Evolutionary conservation across 768 basidiomycete species (phyloP), one percentile per base, ranked within the genome.

Genomic region (Gautieria morchelliformis): DNA sequence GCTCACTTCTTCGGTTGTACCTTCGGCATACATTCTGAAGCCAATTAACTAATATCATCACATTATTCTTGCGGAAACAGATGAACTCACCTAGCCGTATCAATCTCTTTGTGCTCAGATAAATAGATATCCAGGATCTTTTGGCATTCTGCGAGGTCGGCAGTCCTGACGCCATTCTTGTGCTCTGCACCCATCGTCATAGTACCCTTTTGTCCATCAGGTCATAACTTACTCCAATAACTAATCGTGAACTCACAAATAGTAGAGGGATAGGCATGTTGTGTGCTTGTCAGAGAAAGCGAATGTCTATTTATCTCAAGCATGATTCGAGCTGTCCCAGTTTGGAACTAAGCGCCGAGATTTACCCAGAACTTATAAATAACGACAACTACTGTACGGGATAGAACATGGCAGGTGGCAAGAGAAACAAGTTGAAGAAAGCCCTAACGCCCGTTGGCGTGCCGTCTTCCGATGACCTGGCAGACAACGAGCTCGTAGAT

Each of bases 401-500:
- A 37, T 27, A 27, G 14, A 37, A 37, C 35, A 82, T 82, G 81
- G 73, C 68, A 52, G 74, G 74, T 49, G 74, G 77, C 58, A 89
- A 83, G 68, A 76, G 72, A 66, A 80, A 75, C 63, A 84, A 82
- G 68, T 59, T 72, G 48, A 82, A 80, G 70, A 80, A 82, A 66
- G 58, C 63, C 22, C 24, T 71, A 47, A 65, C 75, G 15, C 61
- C 69, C 7, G 46, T 54, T 14, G 15, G 61, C 3, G 40, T 60
- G 27, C 53, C 65, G n/a, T 64, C 66, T 46, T 61, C 69, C 0
- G 67, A 72, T 32, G 63, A 71, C 1, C 59, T 59, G 30, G 53
- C 30, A 8, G 32, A 85, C 56, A 78, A 81, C 46, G 77, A 78
- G 10, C 75, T 92, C 48, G 75, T 92, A 73, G 79, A 89, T 61